Evolutionary conservation across 176 grass and related monocot genomes (phyloP).

Genomic region (Cenchrus purpureus): DNA sequence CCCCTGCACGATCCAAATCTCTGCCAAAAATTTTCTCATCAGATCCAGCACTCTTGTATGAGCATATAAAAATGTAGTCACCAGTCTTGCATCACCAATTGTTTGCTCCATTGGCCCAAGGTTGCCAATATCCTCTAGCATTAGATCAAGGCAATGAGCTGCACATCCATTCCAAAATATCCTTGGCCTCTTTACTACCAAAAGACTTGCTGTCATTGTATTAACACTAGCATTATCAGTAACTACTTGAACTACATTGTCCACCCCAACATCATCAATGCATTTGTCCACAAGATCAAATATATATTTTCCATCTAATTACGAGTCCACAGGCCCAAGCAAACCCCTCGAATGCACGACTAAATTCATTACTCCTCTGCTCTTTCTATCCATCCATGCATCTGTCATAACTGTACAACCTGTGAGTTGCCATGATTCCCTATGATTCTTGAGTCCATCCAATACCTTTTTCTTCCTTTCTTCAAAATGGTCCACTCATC

Average conservation of each 20-base stretch:
- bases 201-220: too few species aligned
- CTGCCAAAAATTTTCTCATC: too few species aligned
- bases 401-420: neutral
- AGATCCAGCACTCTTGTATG: too few species aligned
- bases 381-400: neutral
- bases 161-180: neutral
- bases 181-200: too few species aligned
- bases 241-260: too few species aligned
- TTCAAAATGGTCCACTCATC: slow-evolving; percentile 13
- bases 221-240: too few species aligned
- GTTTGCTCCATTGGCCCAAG: too few species aligned
- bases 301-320: neutral
- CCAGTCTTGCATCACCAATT: too few species aligned
- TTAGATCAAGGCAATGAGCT: too few species aligned
- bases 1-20: too few species aligned
- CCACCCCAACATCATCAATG: neutral
- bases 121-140: too few species aligned
- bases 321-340: neutral
- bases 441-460: neutral
- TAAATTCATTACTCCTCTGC: neutral
- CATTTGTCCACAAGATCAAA: neutral
- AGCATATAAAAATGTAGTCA: too few species aligned
- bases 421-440: slow-evolving; percentile 11
- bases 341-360: neutral
- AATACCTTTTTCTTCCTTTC: slow-evolving; percentile 7